Percentiles rank a stretch among this genome's conserved stretches.
phyloP scores from a whole-genome alignment of 345 rosid species.

The Populus ilicifolia region DNA sequence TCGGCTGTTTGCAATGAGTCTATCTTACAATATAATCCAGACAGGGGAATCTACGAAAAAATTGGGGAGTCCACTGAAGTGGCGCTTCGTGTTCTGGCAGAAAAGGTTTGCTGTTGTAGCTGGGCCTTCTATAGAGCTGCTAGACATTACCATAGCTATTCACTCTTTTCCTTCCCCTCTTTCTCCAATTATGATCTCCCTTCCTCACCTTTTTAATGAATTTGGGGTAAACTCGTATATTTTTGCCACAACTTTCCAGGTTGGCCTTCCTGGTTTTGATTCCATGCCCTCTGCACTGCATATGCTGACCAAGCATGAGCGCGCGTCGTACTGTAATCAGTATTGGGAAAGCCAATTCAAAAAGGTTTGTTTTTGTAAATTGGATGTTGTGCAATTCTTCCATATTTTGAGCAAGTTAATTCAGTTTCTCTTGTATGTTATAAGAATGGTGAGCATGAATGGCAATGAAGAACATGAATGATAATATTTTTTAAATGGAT shows the following conservation, averaged over 20 bases:
- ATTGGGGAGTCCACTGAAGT: conserved; percentile 99
- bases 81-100: conserved; percentile 88
- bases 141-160: not conserved
- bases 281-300: conserved; percentile 91
- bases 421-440: no score
- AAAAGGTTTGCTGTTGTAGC: conserved; percentile 60
- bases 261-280: conserved; percentile 99
- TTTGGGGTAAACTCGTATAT: conserved; percentile 1
- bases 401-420: not conserved
- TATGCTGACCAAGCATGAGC: conserved; percentile 92
- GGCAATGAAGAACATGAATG: not conserved
- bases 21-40: conserved; percentile 90
- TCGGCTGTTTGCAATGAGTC: conserved; percentile 97
- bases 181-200: not conserved
- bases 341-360: conserved; percentile 90
- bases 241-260: conserved; percentile 47
- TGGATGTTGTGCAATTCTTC: not conserved
- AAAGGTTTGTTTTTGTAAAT: conserved; percentile 57
- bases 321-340: conserved; percentile 97
- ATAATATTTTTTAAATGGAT: not conserved
- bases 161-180: not conserved
- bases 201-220: not conserved
- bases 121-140: not conserved
- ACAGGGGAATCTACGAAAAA: conserved; percentile 80
- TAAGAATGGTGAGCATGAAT: not conserved